phyloP scores from a whole-genome alignment of 441 rosid genomes.

The Eutrema salsugineum region DNA sequence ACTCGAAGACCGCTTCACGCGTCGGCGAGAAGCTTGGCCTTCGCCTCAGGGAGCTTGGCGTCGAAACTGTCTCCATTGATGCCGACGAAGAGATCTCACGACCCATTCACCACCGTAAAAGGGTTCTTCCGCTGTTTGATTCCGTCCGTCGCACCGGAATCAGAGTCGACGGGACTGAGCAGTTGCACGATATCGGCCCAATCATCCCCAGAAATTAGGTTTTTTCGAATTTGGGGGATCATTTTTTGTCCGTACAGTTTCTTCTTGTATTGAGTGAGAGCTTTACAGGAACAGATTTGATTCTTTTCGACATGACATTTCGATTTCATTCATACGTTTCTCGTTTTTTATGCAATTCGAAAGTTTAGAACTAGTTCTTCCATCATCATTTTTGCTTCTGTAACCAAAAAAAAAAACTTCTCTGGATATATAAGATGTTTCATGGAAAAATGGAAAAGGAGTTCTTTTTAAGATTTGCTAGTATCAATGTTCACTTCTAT shows the following conservation, averaged over 20 bases:
- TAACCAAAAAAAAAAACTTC: neutral
- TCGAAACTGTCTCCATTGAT: conserved; percentile 46
- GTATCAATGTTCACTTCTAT: neutral
- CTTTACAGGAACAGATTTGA: neutral
- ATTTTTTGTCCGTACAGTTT: neutral
- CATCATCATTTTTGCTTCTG: neutral
- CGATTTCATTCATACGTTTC: neutral
- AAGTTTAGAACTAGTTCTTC: neutral
- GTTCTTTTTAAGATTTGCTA: neutral
- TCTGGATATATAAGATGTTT: too few species aligned
- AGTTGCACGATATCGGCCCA: conserved; percentile 36
- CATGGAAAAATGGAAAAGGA: too few species aligned
- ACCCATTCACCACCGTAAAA: conserved; percentile 55
- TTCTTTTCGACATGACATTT: neutral
- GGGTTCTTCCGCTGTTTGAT: conserved; percentile 63
- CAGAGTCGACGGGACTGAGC: conserved; percentile 60
- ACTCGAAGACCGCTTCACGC: conserved; percentile 57
- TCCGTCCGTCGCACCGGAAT: conserved; percentile 73
- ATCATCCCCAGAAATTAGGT: conserved; percentile 8
- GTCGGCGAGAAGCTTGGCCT: conserved; percentile 80
- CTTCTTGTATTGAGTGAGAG: conserved; percentile 20
- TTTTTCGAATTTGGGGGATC: neutral
- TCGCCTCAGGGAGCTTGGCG: conserved; percentile 61
- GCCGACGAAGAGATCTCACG: conserved; percentile 67
- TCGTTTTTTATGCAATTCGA: neutral